phyloP scores from a whole-genome alignment of 257 asterid genomes.

The Capsicum baccatum region DNA sequence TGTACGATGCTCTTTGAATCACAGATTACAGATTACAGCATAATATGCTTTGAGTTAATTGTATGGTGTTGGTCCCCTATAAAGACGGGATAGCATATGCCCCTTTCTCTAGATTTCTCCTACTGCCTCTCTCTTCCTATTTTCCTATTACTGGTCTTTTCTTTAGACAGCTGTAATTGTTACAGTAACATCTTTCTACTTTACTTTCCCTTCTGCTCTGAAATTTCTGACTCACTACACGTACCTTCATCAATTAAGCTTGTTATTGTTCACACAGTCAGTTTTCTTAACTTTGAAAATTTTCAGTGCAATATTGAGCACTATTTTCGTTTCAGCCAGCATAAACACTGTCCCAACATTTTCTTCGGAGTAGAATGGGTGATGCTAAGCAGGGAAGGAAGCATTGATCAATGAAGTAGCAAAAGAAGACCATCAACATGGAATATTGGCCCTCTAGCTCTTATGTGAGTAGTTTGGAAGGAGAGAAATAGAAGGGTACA shows the following conservation, averaged over 20 bases:
- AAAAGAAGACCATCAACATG: conserved; percentile 16
- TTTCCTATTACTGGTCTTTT: background rate
- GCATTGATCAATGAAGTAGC: background rate
- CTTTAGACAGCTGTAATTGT: background rate
- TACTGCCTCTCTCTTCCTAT: conserved; percentile 3
- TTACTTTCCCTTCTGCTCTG: background rate
- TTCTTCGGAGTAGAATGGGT: too few relatives aligned
- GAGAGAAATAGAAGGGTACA: background rate
- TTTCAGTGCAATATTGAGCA: too few relatives aligned
- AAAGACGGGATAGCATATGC: background rate
- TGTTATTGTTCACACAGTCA: background rate
- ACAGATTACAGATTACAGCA: background rate
- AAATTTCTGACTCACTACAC: background rate
- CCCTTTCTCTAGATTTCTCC: background rate
- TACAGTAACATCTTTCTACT: conserved; percentile 8
- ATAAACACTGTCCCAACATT: too few relatives aligned
- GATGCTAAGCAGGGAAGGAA: too few relatives aligned
- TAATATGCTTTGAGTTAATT: conserved; percentile 11
- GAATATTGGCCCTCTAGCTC: conserved; percentile 15
- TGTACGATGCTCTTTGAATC: background rate
- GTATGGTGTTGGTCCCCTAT: conserved; percentile 5
- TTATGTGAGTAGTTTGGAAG: conserved; percentile 23
- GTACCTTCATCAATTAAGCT: background rate
- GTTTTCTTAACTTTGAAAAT: too few relatives aligned
- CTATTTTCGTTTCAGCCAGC: too few relatives aligned